Evolutionary conservation across 1,284 basidiomycete genomes (phyloP).

Genomic region (Papiliotrema laurentii): DNA sequence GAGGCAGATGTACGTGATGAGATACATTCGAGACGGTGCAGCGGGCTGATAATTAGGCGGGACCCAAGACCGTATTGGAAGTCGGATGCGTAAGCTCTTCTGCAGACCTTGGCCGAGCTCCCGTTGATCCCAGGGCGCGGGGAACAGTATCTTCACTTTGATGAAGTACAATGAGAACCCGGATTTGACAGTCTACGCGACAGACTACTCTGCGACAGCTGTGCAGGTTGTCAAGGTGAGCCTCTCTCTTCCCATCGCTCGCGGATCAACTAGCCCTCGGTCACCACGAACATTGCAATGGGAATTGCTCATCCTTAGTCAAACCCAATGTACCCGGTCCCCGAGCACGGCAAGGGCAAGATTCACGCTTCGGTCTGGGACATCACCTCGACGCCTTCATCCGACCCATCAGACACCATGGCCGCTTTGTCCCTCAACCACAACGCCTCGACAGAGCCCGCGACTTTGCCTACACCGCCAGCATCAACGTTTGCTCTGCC

Average conservation of each 20-base stretch:
- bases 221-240: conserved; percentile 81
- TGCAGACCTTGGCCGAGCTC: not conserved
- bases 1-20: conserved; percentile 57
- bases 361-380: conserved; percentile 87
- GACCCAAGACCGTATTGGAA: conserved; percentile 69
- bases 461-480: too few species aligned
- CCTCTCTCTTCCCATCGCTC: not conserved
- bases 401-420: not conserved
- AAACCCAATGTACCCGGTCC: conserved; percentile 65
- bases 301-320: conserved; percentile 44
- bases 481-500: conserved; percentile 54
- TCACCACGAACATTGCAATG: not conserved
- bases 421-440: too few species aligned
- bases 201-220: conserved; percentile 87
- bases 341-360: conserved; percentile 60
- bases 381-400: conserved; percentile 58
- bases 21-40: not conserved
- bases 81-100: conserved; percentile 69
- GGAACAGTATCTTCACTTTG: conserved; percentile 90
- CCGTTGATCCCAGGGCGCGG: conserved; percentile 61
- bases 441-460: too few species aligned
- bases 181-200: conserved; percentile 66
- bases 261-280: not conserved
- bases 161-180: conserved; percentile 79
- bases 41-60: conserved; percentile 56